These are phyloP conservation scores for Plantago major DNA, from an alignment of 257 asterid genomes.

Conservation along the genomic window DNA sequence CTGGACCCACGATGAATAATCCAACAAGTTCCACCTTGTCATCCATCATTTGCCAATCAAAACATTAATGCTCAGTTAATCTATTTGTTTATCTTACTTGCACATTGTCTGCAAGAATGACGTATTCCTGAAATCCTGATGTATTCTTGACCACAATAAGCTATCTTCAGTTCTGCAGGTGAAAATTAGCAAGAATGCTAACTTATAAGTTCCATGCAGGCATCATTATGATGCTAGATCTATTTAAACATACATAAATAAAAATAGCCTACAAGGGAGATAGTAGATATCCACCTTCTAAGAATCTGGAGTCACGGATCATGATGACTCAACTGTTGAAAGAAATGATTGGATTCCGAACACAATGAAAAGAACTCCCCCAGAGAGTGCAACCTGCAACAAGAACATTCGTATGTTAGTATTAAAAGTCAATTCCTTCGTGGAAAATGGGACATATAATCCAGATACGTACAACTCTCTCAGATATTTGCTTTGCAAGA, in stretches of 20 bases:
- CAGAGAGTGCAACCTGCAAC: conserved; percentile 75
- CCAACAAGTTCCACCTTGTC: too few relatives aligned
- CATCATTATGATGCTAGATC: background rate
- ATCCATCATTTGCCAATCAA: too few relatives aligned
- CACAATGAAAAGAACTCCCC: conserved; percentile 85
- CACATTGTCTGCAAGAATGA: too few relatives aligned
- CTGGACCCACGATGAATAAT: too few relatives aligned
- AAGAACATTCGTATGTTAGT: conserved; percentile 12
- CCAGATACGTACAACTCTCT: conserved; percentile 57
- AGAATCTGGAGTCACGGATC: conserved; percentile 20
- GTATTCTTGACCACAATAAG: too few relatives aligned
- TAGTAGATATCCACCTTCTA: conserved; percentile 29
- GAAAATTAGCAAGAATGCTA: too few relatives aligned
- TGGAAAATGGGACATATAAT: conserved; percentile 6
- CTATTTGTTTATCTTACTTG: too few relatives aligned
- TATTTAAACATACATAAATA: background rate
- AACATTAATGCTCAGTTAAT: too few relatives aligned
- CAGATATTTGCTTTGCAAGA: conserved; percentile 85
- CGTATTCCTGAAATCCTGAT: too few relatives aligned
- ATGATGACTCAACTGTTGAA: conserved; percentile 38
- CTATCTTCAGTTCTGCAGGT: too few relatives aligned
- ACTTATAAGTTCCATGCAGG: too few relatives aligned
- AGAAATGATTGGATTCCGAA: conserved; percentile 95
- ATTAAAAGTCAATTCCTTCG: background rate
- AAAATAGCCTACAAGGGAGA: background rate